Base-by-base conservation (phyloP, 495 filamentous ascomycete species). In the Aspergillus carlsbadensis region DNA sequence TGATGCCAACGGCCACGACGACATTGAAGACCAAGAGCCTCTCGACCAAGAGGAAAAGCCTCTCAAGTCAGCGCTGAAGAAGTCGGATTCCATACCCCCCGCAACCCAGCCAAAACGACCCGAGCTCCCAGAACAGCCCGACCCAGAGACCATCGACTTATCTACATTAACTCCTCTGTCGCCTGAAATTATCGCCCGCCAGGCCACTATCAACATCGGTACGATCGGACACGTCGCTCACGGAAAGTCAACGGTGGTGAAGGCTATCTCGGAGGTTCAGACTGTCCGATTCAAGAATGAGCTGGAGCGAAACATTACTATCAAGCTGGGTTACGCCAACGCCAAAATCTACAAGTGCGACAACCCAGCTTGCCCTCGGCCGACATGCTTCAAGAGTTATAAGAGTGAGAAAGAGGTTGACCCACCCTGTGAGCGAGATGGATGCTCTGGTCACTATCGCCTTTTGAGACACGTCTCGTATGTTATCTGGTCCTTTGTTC, bases 281-380 rank as follows among this genome's bases (percentile, higher is more conserved):
- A 98, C 94, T 13, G 94, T 98, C 65, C 84, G 94, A 56, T 98
- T 98, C 82, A 98, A 98, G 86, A 98, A 96, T 76, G 94, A 98
- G 74, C 77, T 97, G 73, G 94, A 98, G 78, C 82, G 94, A 62
- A 98, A 98, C 69, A 98, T 98, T 67, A 98, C 94, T 56, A 98
- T 98, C 78, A 98, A 98, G 84, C 84, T 98, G 68, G 94, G 94
- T 69, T 98, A 98, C 72, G 94, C 94, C 68, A 98, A 98, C 73
- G 94, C 94, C 58, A 98, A 98, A 76, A 90, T 98, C 76, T 98
- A 98, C 84, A 92, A 97, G 82, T 98, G 94, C 72, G 90, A 96
- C 71, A 96, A 89, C 74, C 72, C 76, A 44, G 88, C 86, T 56
- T 98, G 94, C 74, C 94, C 94, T 35, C 77, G 95, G 62, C 94